Base-by-base conservation (phyloP, 768 basidiomycete genomes). In the Lactifluus rugatus region DNA sequence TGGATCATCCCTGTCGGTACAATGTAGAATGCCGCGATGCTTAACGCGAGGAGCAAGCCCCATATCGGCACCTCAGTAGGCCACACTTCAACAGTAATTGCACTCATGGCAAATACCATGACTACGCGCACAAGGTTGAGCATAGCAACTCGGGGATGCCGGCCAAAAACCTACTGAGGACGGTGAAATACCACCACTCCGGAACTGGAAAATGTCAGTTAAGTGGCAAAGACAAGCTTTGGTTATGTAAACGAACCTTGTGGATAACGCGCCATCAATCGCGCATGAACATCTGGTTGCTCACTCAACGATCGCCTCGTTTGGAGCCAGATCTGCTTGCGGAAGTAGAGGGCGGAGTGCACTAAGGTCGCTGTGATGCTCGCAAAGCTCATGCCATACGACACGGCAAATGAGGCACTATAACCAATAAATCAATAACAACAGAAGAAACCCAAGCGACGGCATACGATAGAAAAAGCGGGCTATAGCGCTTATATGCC, bases 1-100 rank as follows among this genome's bases (percentile, higher is more conserved):
- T 88, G 83, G 59, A 90, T 87, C 80, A 88, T 83, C 63, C 85
- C 87, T 54, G 85, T 81, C 13, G 91, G 91, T 48, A 93, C 80
- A 57, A 85, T 77, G 64, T 90, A 91, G 64, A 85, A 66, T 63
- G 74, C 77, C 0, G 81, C 71, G 64, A 68, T 74, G 28, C 73
- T 5, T 41, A 83, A 67, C 5, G 81, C 78, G 11, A 82, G 69
- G 1, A 83, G 65, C 46, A 84, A 73, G 16, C 82, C 84, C 84
- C 84, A 86, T 36, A 85, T 78, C 5, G 83, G 82, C 75, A 87
- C 79, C 31, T 75, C 68, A 13, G 84, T 79, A n/a, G 80, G 77
- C 83, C 83, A 87, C 14, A 83, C 66, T 66, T 81, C 76, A 32
- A 85, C 80, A 45, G 76, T 79, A 17, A 85, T 68, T 36, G 88